These are phyloP conservation scores for Stylosanthes scabra DNA, from an alignment of 331 rosid genomes.

Conservation along the genomic window DNA sequence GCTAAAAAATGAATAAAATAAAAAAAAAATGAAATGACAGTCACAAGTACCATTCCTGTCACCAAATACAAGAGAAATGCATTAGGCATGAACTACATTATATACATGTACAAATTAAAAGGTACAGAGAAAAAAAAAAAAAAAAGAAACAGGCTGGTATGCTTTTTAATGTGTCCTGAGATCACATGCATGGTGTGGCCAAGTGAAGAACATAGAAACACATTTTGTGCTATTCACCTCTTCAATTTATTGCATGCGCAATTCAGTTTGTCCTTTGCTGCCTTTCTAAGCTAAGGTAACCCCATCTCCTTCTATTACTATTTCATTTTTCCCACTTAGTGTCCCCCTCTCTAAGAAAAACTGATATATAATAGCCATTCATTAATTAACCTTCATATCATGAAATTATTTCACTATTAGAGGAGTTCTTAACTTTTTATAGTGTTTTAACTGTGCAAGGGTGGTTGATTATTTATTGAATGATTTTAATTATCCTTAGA, in stretches of 20 bases:
- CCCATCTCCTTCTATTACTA: conserved; percentile 8
- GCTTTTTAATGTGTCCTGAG: conserved; percentile 33
- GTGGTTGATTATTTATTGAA: conserved; percentile 8
- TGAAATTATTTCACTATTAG: no score
- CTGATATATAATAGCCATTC: no score
- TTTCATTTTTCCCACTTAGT: no score
- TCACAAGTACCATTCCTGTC: neutral
- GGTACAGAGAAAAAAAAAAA: no score
- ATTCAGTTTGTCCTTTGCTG: conserved; percentile 48
- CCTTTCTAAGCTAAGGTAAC: conserved; percentile 63
- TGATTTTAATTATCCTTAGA: conserved; percentile 28
- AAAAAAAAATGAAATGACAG: neutral
- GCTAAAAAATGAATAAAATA: neutral
- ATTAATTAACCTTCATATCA: no score
- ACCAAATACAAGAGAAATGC: neutral
- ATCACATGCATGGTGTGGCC: conserved; percentile 22
- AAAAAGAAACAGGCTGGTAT: conserved; percentile 26
- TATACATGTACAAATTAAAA: neutral
- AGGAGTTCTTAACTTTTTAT: no score
- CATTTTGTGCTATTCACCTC: conserved; percentile 29
- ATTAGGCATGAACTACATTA: neutral
- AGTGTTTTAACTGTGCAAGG: neutral
- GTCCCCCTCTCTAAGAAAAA: no score
- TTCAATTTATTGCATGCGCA: conserved; percentile 49
- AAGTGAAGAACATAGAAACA: neutral